These are phyloP conservation scores for Chrysanthemum seticuspe DNA, from an alignment of 129 eudicot genomes.

Conservation along the genomic window DNA sequence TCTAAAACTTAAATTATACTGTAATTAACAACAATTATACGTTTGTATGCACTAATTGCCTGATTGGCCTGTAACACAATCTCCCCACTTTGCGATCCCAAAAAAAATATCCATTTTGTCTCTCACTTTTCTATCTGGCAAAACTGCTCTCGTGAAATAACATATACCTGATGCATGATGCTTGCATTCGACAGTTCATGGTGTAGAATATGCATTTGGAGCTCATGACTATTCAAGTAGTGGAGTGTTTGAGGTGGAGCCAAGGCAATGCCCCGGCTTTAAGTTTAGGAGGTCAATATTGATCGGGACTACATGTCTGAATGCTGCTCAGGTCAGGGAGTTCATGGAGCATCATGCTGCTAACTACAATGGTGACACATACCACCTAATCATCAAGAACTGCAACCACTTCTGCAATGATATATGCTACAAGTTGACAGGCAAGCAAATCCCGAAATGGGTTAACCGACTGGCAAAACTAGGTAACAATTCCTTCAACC, in stretches of 20 bases:
- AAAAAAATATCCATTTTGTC: too few relatives aligned
- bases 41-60: too few relatives aligned
- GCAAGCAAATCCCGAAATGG: slow-evolving; percentile 73
- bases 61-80: too few relatives aligned
- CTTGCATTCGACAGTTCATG: slow-evolving; percentile 48
- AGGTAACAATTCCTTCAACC: slow-evolving; percentile 39
- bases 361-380: slow-evolving; percentile 63
- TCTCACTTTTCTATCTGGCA: neutral
- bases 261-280: slow-evolving; percentile 78
- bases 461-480: slow-evolving; percentile 73
- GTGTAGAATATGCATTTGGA: slow-evolving; percentile 81
- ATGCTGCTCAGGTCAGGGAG: slow-evolving; percentile 48
- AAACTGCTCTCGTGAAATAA: slow-evolving; percentile 8
- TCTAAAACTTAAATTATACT: too few relatives aligned
- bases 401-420: slow-evolving; percentile 82
- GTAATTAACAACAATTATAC: too few relatives aligned
- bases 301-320: slow-evolving; percentile 60
- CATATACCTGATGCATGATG: slow-evolving; percentile 1
- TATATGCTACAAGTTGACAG: slow-evolving; percentile 66
- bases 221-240: slow-evolving; percentile 71
- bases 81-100: too few relatives aligned
- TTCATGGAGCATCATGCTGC: slow-evolving; percentile 67
- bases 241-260: slow-evolving; percentile 79
- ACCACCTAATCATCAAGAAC: slow-evolving; percentile 68
- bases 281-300: slow-evolving; percentile 64